These are phyloP conservation scores for Gamarada debralockiae DNA, from an alignment of 495 filamentous ascomycete genomes.

Conservation along the genomic window DNA sequence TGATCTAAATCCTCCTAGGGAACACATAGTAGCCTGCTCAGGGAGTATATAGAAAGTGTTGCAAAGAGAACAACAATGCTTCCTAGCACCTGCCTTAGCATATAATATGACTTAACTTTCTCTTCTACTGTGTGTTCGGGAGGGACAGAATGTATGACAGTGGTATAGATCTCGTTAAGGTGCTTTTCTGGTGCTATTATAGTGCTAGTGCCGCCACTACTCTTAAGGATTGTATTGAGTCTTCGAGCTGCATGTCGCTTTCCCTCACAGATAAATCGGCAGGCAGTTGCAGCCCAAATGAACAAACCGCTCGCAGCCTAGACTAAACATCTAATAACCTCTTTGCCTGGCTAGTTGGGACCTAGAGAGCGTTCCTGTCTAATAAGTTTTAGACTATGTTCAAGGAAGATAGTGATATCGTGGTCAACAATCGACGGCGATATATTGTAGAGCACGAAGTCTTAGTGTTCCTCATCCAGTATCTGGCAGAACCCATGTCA, in stretches of 20 bases:
- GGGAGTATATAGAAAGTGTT: not conserved
- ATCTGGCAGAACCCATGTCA: conserved; percentile 18
- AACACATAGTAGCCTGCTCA: not conserved
- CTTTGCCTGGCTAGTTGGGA: not conserved
- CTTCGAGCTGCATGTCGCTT: not conserved
- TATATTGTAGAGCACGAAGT: conserved; percentile 19
- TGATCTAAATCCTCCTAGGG: not conserved
- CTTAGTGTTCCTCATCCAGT: conserved; percentile 15
- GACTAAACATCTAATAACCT: not conserved
- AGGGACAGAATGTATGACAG: not conserved
- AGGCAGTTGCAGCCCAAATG: not conserved
- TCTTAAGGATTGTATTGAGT: not conserved
- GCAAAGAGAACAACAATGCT: not conserved
- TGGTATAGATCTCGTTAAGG: too few species aligned
- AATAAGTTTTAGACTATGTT: not conserved
- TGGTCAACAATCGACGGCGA: not conserved
- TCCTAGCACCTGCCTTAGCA: not conserved
- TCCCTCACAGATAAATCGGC: not conserved
- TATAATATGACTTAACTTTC: not conserved
- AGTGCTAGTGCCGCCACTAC: not conserved
- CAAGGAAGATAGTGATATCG: not conserved
- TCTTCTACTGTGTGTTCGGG: not conserved
- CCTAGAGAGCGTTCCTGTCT: not conserved
- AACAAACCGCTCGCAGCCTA: not conserved
- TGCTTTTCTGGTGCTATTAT: not conserved